phyloP scores from a whole-genome alignment of 176 grass and related monocot species.

The Triticum dicoccoides region DNA sequence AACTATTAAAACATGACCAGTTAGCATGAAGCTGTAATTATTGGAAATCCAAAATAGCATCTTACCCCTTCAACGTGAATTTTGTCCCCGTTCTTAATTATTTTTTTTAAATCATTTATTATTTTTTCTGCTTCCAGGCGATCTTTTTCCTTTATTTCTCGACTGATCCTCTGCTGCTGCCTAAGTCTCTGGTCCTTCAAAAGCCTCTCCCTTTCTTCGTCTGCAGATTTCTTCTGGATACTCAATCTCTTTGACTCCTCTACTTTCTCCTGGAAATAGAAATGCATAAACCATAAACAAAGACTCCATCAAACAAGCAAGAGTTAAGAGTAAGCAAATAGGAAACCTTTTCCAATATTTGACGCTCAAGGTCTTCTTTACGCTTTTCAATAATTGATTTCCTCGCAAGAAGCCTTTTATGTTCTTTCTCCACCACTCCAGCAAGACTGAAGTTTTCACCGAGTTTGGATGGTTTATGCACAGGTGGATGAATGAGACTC shows the following conservation, averaged over 20 bases:
- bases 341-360: constrained; percentile 87
- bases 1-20: neutral
- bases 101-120: constrained; percentile 38
- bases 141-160: constrained; percentile 59
- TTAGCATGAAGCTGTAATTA: neutral
- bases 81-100: constrained; percentile 45
- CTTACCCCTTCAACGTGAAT: constrained; percentile 74
- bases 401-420: constrained; percentile 87
- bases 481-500: constrained; percentile 55
- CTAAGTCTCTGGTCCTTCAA: constrained; percentile 56
- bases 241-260: constrained; percentile 67
- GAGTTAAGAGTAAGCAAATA: neutral
- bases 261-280: constrained; percentile 68
- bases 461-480: constrained; percentile 54
- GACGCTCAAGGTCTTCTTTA: constrained; percentile 94
- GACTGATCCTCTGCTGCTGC: constrained; percentile 64
- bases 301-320: neutral
- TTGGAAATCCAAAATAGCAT: neutral
- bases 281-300: neutral
- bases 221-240: constrained; percentile 50
- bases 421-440: constrained; percentile 81
- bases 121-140: neutral
- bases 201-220: constrained; percentile 63
- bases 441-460: constrained; percentile 47
- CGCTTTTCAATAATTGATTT: constrained; percentile 96